phyloP scores from a whole-genome alignment of 768 basidiomycete genomes.

The Suillus americanus region DNA sequence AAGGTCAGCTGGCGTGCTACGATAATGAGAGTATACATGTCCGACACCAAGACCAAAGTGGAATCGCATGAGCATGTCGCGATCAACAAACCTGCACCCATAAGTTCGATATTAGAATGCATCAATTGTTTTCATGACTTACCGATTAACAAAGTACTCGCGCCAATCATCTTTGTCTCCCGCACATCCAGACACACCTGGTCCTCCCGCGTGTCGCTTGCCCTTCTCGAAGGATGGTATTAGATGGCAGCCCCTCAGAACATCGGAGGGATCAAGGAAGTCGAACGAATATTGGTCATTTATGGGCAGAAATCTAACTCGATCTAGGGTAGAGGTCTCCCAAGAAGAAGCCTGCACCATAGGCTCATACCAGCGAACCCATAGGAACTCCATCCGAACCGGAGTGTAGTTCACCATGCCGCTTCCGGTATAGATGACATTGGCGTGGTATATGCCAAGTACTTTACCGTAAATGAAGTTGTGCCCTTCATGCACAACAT shows the following conservation, averaged over 20 bases:
- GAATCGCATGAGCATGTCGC: constrained; percentile 4
- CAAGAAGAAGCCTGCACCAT: not conserved
- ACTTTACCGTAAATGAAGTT: not conserved
- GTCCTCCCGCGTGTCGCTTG: not conserved
- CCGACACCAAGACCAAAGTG: constrained; percentile 2
- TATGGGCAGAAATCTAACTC: constrained; percentile 3
- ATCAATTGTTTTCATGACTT: no score
- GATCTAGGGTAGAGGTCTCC: not conserved
- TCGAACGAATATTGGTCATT: not conserved
- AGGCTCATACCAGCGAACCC: not conserved
- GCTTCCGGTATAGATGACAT: not conserved
- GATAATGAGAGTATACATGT: not conserved
- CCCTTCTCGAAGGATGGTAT: not conserved
- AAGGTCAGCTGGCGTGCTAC: no score
- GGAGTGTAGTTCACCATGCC: constrained; percentile 1
- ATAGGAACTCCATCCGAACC: constrained; percentile 2
- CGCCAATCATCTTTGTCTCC: not conserved
- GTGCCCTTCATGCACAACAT: not conserved
- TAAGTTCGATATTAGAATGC: no score
- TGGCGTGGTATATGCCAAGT: constrained; percentile 6
- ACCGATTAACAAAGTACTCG: constrained; percentile 2
- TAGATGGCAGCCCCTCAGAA: constrained; percentile 6
- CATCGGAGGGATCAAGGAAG: constrained; percentile 4
- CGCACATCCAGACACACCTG: not conserved
- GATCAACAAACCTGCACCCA: not conserved